Base-by-base conservation (phyloP, 2,329 filamentous ascomycete species). In the Eutypella sp. region DNA sequence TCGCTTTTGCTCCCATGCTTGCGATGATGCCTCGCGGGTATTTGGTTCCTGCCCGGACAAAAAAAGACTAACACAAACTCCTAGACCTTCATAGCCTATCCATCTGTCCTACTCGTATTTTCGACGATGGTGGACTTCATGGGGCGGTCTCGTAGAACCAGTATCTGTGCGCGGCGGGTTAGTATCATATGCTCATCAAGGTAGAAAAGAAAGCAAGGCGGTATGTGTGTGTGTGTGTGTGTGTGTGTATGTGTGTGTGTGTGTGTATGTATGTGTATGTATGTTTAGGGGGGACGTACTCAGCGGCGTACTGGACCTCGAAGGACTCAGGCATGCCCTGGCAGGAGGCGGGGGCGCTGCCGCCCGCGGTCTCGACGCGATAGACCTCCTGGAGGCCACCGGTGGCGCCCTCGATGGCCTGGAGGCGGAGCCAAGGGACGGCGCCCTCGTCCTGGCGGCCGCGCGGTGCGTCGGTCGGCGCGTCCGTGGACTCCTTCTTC, bases 361-460 rank as follows among this genome's bases (percentile, higher is more conserved):
- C 92, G 22, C 90, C 91, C 1, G 85, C 89, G 10, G 92, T 97
- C 58, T 87, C 78, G 38, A 96, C 70, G 11, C 92, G 80, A 69
- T 92, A 97, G 20, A 96, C 84, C 63, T 89, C 82, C 63, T 83
- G 79, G 55, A 88, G 79, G 38, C 73, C 69, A 2, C 79, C 79
- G 1, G 80, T 84, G n/a, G 76, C 77, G 24, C 73, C 76, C 13
- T 68, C 63, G 18, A 67, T 69, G 15, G 74, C 69, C 20, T 75
- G 70, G 24, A 96, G 77, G 64, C 85, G 87, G 51, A 97, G 73
- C 90, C 91, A 96, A 1, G 84, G 60, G 2, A 96, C 89, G 6
- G 88, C 85, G 9, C 76, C 75, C 58, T 86, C 76, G 45, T 84
- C 84, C 5, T 72, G 56, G 41, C 76, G 75, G 9, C 88, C 89